Evolutionary conservation across 441 rosid genomes (phyloP), one percentile per base, ranked within the genome.

Genomic region (Raphanus hybrid): DNA sequence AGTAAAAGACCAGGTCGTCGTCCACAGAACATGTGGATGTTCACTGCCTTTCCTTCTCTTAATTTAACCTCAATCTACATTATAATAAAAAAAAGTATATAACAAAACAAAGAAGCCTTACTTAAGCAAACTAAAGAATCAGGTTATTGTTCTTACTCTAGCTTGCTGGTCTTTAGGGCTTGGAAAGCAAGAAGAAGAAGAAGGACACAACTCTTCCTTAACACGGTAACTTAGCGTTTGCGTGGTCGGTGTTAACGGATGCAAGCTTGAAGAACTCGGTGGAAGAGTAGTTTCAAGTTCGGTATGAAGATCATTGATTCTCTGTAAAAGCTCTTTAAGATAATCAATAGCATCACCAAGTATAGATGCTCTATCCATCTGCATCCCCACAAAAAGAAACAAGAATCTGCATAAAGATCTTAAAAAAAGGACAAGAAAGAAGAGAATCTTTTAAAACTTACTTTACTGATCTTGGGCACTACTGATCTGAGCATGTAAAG

Each of bases 1-100:
- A 88, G 87, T 81, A 87, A 76, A 50, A 86, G 85, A 66, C 91
- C 91, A 0, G 85, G 87, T 70, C 85, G 80, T 12, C 91, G 83
- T 29, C 85, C 84, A 77, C 91, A 85, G 32, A 85, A 86, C 89
- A 92, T 92, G 83, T 92, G 96, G 69, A 92, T 91, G 84, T 89
- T 91, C 71, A 92, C 94, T 15, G 89, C 85, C 59, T 85, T 80
- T 66, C 90, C 90, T 82, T 85, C 92, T 66, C 90, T 81, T 20
- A 75, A 65, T 71, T 80, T 84, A 70, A 88, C 92, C 81, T 88
- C 92, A 80, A 88, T 87, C 90, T 88, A 39, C 67, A n/a, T 3
- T 35, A 50, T 27, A 1, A 0, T 1, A 3, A 60, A n/a, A 48
- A 0, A 52, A 52, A 62, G 4, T 52, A 14, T 26, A 61, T 4